Evolutionary conservation across 2,329 filamentous ascomycete genomes (phyloP), one percentile per base, ranked within the genome.

Genomic region (Cadophora sp.): DNA sequence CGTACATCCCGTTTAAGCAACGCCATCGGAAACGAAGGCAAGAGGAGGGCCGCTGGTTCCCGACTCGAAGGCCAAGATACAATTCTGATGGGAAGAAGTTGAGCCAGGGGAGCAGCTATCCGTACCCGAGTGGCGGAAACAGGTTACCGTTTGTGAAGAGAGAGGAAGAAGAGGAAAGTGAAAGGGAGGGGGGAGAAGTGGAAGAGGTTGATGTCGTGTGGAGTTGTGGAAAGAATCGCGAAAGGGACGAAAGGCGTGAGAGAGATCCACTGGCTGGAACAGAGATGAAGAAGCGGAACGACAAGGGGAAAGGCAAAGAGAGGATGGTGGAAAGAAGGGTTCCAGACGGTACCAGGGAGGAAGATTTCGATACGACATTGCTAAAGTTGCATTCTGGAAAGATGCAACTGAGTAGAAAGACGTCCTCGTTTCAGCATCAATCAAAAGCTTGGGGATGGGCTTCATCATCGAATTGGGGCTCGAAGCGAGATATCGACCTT

Each of bases 41-140:
- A 51, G 45, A 51, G 4, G 24, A n/a, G 4, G 30, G 45, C 36
- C 45, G 59, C 11, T 51, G 59, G 45, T 62, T 62, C n/a, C 59
- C 59, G 24, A 50, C 27, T 41, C 59, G n/a, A 39, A 50, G 59
- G 41, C 59, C 59, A 6, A 50, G 59, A 4, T 51, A 62, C 20
- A 50, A 51, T 16, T 22, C 43, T 11, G 30, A 62, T 39, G 59
- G 47, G 45, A 50, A 36, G 59, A 62, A 62, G 47, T 1, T 51
- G 59, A 51, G 36, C 5, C 33, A 47, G 22, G 59, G 59, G 11
- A 36, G 41, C n/a, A 62, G 47, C 45, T 50, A 50, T 51, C 59
- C 59, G 11, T 62, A 62, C 18, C 59, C 59, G 5, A 50, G 22
- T 24, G 45, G 47, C 6, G 59, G 59, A 4, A 62, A 61, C 27